Conservation (phyloP, 1,284 basidiomycete genomes). For the Vanrija humicola region DNA sequence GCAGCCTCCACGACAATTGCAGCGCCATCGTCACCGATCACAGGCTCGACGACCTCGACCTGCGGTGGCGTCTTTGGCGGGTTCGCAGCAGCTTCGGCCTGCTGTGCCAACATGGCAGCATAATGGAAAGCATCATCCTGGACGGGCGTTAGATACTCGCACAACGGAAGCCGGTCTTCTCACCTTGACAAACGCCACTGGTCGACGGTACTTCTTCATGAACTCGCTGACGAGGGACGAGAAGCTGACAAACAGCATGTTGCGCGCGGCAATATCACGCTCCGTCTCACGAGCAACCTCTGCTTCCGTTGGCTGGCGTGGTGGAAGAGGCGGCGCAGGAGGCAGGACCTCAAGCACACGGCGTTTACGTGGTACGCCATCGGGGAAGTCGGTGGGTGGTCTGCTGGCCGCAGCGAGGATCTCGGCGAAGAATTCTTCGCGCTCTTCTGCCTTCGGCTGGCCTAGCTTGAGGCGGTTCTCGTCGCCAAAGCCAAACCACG, state of each 20-base stretch:
- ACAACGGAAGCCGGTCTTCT: constrained; percentile 34
- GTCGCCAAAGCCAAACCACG: constrained; percentile 81
- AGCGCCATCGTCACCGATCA: neutral
- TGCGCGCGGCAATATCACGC: constrained; percentile 71
- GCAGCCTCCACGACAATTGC: neutral
- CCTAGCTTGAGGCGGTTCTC: constrained; percentile 69
- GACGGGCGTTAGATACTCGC: neutral
- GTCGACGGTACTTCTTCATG: constrained; percentile 88
- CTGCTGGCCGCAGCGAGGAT: constrained; percentile 64
- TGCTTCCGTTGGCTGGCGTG: constrained; percentile 72
- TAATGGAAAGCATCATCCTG: constrained; percentile 26
- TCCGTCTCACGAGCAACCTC: constrained; percentile 81
- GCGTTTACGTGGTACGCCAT: constrained; percentile 78
- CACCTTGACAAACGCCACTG: constrained; percentile 76
- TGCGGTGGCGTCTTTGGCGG: neutral
- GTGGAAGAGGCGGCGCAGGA: constrained; percentile 83
- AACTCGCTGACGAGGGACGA: constrained; percentile 83
- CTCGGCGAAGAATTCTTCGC: constrained; percentile 73
- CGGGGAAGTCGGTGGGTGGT: constrained; percentile 85
- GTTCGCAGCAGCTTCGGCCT: constrained; percentile 14
- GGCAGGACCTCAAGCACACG: constrained; percentile 82
- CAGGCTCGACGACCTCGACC: neutral
- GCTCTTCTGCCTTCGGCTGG: constrained; percentile 56
- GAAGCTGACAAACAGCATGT: constrained; percentile 80
- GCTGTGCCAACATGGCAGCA: constrained; percentile 12